These are phyloP conservation scores for Zygosaccharomyces bisporus DNA, from an alignment of 805 yeast genomes.

Conservation along the genomic window DNA sequence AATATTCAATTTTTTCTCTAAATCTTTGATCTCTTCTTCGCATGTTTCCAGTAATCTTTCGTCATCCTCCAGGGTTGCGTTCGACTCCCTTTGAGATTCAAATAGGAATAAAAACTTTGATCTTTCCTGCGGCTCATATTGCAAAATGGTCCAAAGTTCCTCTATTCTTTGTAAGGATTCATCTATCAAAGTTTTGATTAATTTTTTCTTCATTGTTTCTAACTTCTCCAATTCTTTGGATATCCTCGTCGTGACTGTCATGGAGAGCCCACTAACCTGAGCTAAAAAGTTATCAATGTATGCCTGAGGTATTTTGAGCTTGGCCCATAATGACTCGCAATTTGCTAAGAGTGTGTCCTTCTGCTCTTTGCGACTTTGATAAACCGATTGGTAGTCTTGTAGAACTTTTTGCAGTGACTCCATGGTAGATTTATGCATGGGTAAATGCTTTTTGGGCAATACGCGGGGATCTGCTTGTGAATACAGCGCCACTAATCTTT, in stretches of 20 bases:
- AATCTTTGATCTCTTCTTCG: conserved; percentile 53
- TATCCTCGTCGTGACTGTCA: conserved; percentile 46
- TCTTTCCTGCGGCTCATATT: conserved; percentile 52
- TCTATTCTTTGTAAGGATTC: conserved; percentile 59
- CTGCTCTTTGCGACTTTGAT: conserved; percentile 39
- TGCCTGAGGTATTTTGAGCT: conserved; percentile 46
- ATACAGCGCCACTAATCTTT: conserved; percentile 4
- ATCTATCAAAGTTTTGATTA: conserved; percentile 62
- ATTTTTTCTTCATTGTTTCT: conserved; percentile 54
- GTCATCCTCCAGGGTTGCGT: conserved; percentile 39
- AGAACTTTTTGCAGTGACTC: conserved; percentile 16
- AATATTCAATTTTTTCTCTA: conserved; percentile 48
- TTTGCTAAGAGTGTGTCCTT: conserved; percentile 32
- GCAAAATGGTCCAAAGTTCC: conserved; percentile 59
- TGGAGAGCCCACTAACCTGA: conserved; percentile 46
- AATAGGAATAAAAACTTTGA: conserved; percentile 41
- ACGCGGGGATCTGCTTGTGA: not conserved
- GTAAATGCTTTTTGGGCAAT: not conserved
- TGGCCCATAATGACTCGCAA: conserved; percentile 54
- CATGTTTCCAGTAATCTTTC: conserved; percentile 62
- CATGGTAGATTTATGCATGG: conserved; percentile 12
- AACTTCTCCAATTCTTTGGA: conserved; percentile 56
- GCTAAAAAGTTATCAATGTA: conserved; percentile 41
- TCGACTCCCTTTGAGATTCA: conserved; percentile 13
- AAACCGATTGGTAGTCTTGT: conserved; percentile 22